These are phyloP conservation scores for Ceratocystis albifundus DNA, from an alignment of 2,329 filamentous ascomycete genomes.

Conservation along the genomic window DNA sequence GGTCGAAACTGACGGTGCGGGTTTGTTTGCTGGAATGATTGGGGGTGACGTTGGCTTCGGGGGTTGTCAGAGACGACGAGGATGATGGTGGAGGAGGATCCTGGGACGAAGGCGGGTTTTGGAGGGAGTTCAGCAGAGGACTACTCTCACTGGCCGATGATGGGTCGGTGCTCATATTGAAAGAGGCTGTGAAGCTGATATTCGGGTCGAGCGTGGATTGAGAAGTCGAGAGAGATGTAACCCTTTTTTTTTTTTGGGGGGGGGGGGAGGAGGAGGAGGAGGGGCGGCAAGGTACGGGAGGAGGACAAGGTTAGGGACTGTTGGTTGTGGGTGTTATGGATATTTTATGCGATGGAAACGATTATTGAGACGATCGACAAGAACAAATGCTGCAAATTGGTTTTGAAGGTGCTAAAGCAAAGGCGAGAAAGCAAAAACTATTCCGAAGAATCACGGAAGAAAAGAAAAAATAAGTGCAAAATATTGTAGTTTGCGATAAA, in stretches of 20 bases:
- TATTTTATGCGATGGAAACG: too few relatives aligned
- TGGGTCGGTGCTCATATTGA: constrained; percentile 18
- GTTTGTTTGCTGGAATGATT: constrained; percentile 32
- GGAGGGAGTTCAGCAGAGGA: constrained; percentile 18
- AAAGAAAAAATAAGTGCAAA: too few relatives aligned
- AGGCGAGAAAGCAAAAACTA: too few relatives aligned
- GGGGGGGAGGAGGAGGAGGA: too few relatives aligned
- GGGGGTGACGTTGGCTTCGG: neutral
- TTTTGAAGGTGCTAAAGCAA: too few relatives aligned
- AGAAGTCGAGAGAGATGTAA: neutral
- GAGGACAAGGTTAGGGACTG: too few relatives aligned
- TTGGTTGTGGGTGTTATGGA: too few relatives aligned
- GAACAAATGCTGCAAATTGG: too few relatives aligned
- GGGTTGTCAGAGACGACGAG: neutral
- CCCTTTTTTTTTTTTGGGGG: too few relatives aligned
- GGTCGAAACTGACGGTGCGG: constrained; percentile 67
- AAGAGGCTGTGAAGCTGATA: neutral
- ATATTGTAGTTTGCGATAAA: too few relatives aligned
- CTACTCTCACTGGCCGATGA: constrained; percentile 18
- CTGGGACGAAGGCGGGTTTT: constrained; percentile 5
- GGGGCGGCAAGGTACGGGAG: neutral
- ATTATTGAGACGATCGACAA: too few relatives aligned
- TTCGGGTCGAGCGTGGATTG: neutral
- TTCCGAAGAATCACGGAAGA: too few relatives aligned
- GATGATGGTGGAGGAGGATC: constrained; percentile 1